A percentile compares a stretch with the other conserved stretches of the same genome.
phyloP scores from a whole-genome alignment of 257 asterid genomes.

The Salvia miltiorrhiza region DNA sequence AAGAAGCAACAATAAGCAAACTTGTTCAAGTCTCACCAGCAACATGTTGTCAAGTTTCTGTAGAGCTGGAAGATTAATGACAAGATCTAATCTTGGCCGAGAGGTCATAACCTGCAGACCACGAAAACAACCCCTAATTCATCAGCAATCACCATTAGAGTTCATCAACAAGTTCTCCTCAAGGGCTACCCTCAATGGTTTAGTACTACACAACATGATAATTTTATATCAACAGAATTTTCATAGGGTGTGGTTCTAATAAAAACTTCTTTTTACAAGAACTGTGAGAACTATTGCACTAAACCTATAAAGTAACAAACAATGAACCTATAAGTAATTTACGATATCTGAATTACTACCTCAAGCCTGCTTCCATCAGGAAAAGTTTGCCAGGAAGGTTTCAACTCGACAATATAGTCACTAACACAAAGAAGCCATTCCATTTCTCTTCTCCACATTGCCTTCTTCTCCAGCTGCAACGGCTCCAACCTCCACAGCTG shows the following conservation, averaged over 20 bases:
- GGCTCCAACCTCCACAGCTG: slow-evolving; percentile 92
- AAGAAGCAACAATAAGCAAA: background rate
- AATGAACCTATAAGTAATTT: too few relatives aligned
- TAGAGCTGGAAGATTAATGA: slow-evolving; percentile 82
- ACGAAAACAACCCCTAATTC: background rate
- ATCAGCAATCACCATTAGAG: background rate
- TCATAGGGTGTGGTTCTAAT: too few relatives aligned
- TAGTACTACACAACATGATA: too few relatives aligned
- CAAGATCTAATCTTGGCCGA: slow-evolving; percentile 66
- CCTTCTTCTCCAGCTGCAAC: slow-evolving; percentile 57
- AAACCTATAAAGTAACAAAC: too few relatives aligned
- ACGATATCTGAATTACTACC: slow-evolving; percentile 58
- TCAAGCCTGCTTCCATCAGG: slow-evolving; percentile 83
- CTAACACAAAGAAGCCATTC: slow-evolving; percentile 74
- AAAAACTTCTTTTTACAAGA: too few relatives aligned
- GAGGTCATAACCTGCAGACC: slow-evolving; percentile 65
- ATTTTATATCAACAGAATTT: background rate
- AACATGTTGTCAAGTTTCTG: slow-evolving; percentile 86
- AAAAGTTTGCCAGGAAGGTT: slow-evolving; percentile 70
- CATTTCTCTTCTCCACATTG: slow-evolving; percentile 86
- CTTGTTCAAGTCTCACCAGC: slow-evolving; percentile 42
- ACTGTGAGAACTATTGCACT: too few relatives aligned
- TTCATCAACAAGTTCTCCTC: slow-evolving; percentile 14
- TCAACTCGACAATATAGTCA: slow-evolving; percentile 70
- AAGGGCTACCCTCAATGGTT: too few relatives aligned